A percentile compares a stretch with the other conserved stretches of the same genome.
Evolutionary conservation across 306 rosid genomes (phyloP).

Genomic region (Vigna trinervia): DNA sequence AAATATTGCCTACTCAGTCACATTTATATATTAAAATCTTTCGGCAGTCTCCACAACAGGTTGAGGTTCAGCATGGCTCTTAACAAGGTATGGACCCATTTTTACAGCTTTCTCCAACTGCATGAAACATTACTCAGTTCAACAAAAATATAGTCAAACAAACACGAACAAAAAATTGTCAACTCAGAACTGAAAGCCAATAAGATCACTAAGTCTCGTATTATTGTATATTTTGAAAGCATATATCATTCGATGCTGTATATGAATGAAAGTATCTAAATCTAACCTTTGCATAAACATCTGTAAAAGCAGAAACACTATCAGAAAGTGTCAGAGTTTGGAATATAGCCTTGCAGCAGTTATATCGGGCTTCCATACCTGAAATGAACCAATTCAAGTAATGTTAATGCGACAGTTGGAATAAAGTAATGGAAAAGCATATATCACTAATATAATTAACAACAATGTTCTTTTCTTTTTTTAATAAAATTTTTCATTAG

Average conservation of each 20-base stretch:
- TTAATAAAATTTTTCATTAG: too few relatives aligned
- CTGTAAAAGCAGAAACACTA: conserved; percentile 58
- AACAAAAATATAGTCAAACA: background rate
- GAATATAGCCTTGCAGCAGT: conserved; percentile 78
- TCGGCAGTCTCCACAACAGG: conserved; percentile 85
- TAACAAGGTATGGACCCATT: conserved; percentile 74
- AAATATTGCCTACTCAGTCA: background rate
- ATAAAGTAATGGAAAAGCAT: background rate
- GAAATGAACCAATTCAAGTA: conserved; percentile 31
- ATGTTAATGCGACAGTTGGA: conserved; percentile 5
- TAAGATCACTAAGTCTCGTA: too few relatives aligned
- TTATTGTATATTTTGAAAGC: too few relatives aligned
- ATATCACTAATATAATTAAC: conserved; percentile 1
- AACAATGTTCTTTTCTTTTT: background rate
- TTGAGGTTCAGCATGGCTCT: conserved; percentile 69
- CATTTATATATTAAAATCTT: conserved; percentile 60
- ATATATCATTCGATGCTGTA: background rate
- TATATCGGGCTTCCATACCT: conserved; percentile 93
- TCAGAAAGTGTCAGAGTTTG: conserved; percentile 61
- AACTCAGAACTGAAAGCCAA: background rate
- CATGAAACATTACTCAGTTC: conserved; percentile 31
- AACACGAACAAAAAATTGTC: background rate
- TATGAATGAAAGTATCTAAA: background rate
- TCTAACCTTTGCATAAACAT: conserved; percentile 71
- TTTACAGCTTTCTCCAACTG: conserved; percentile 82